Percentiles rank a stretch among this genome's conserved stretches.
These are phyloP conservation scores for Fusarium udum DNA, from an alignment of 2,329 filamentous ascomycete genomes.

Conservation along the genomic window DNA sequence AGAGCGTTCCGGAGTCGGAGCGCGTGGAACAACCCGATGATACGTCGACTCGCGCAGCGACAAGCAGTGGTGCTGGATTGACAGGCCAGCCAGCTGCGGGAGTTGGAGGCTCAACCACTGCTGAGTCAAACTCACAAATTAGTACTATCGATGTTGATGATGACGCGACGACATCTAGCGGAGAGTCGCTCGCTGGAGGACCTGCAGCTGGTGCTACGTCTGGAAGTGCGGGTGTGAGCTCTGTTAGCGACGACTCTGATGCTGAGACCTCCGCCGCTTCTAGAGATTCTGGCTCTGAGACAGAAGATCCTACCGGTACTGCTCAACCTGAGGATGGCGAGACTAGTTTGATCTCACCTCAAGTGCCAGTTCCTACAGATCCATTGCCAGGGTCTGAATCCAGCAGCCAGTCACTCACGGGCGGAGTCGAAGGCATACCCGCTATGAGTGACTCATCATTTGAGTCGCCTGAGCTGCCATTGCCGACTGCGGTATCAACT, in stretches of 20 bases:
- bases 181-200: not conserved
- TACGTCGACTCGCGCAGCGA: not conserved
- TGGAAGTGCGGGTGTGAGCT: fast-evolving
- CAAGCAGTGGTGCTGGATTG: not conserved
- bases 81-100: constrained; percentile 7
- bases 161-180: not conserved
- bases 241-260: not conserved
- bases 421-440: not conserved
- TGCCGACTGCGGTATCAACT: not conserved
- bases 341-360: not conserved
- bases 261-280: not conserved
- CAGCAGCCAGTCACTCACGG: not conserved
- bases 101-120: not conserved
- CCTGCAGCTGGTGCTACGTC: not conserved
- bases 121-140: not conserved
- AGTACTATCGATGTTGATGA: fast-evolving
- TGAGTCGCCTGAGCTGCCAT: not conserved
- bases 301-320: not conserved
- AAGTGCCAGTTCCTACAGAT: not conserved
- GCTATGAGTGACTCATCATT: not conserved
- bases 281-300: not conserved
- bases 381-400: not conserved
- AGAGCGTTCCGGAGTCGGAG: constrained; percentile 12
- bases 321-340: not conserved
- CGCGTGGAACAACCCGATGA: not conserved